Percentiles rank a stretch among this genome's conserved stretches.
These are phyloP conservation scores for Pythium plurisporium DNA, from an alignment of 352 stramenopile species.

Conservation along the genomic window DNA sequence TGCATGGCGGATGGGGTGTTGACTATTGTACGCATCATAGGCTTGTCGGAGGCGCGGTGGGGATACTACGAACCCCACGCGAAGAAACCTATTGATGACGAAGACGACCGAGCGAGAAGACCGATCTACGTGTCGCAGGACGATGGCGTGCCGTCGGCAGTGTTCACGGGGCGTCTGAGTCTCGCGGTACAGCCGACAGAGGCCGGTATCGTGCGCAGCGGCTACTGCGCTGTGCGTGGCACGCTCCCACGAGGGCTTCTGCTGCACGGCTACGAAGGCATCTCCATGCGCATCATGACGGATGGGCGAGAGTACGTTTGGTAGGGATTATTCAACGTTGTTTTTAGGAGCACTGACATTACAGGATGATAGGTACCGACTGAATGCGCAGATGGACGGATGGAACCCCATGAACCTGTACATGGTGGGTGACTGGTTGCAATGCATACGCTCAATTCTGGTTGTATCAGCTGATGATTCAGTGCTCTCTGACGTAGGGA, in stretches of 20 bases:
- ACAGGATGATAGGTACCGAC: slow-evolving; percentile 41
- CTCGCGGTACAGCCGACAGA: slow-evolving; percentile 76
- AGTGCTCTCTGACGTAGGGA: no score
- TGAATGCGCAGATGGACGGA: slow-evolving; percentile 83
- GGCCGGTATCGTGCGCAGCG: slow-evolving; percentile 70
- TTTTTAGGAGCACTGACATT: neutral
- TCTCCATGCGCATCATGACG: slow-evolving; percentile 84
- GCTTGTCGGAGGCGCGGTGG: slow-evolving; percentile 64
- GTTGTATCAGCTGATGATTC: no score
- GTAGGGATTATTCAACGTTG: neutral
- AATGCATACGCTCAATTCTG: no score
- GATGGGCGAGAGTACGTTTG: slow-evolving; percentile 67
- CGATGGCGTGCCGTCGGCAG: slow-evolving; percentile 45
- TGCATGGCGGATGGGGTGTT: no score
- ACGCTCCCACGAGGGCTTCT: slow-evolving; percentile 47
- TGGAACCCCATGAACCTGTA: slow-evolving; percentile 87
- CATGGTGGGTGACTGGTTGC: slow-evolving; percentile 47
- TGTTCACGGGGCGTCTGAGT: slow-evolving; percentile 68
- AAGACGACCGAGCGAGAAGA: neutral
- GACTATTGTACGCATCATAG: neutral
- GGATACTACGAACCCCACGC: slow-evolving; percentile 44
- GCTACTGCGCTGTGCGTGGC: slow-evolving; percentile 77
- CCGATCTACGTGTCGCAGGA: slow-evolving; percentile 37
- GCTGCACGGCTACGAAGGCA: slow-evolving; percentile 78
- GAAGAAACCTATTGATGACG: neutral